Base-by-base conservation (phyloP, 2,329 filamentous ascomycete genomes). In the Claviceps paspali region DNA sequence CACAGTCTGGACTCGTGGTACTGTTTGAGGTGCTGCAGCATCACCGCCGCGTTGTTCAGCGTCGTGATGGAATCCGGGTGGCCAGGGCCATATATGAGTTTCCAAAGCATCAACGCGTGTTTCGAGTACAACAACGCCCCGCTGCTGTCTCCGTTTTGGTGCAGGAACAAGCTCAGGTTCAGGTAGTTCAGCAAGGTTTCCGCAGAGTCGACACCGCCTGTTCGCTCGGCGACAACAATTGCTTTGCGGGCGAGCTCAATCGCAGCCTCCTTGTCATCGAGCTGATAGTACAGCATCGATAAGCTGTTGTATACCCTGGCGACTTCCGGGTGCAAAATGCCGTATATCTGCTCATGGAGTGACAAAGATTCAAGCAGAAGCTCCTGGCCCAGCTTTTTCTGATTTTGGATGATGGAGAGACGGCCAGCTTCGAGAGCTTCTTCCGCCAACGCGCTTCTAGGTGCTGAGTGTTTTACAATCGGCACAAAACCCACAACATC, bases 41-140 rank as follows among this genome's bases (percentile, higher is more conserved):
- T 98, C 42, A 98, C 91, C 6, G 91, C 91, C 15, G 85, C 88
- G 53, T 98, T 98, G 72, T 96, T 98, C 61, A 96, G 81, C 12
- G 91, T 96, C 7, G 92, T 98, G 61, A 98, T 95, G 7, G 86
- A 93, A 62, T 98, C 91, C 3, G 91, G 91, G 61, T 98, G 91
- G 50, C 85, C 82, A 22, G 80, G 67, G 23, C 91, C 91, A 55
- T 95, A 98, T 50, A 96, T 88, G 50, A 96, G 74, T 67, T 94
- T 95, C 88, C 88, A 96, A 44, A 98, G 68, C 54, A 91, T 79
- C 47, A 98, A 73, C 6, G 91, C 91, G 56, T 98, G 91, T 56
- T 83, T 84, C 46, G 92, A 81, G 55, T 93, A 95, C 10, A 74
- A 70, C 38, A 98, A 67, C n/a, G 88, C 91, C 41, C 75, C 72